A percentile compares a stretch with the other conserved stretches of the same genome.
phyloP scores from a whole-genome alignment of 768 basidiomycete genomes.

The Pleurotus platypus region DNA sequence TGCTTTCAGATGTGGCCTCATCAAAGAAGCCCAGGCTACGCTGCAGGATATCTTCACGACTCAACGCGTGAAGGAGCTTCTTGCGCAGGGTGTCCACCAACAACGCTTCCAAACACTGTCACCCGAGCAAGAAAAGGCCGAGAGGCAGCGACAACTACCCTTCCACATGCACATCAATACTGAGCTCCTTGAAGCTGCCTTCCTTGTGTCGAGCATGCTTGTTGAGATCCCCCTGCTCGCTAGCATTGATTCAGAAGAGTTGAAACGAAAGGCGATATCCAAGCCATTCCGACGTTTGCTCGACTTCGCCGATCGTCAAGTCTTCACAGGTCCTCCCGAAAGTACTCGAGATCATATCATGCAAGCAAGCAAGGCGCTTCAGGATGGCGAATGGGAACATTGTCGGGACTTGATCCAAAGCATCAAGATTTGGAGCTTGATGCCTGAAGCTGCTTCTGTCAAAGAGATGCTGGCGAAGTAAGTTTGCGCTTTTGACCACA shows the following conservation, averaged over 20 bases:
- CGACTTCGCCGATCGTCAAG: slow-evolving; percentile 96
- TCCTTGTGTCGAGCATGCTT: slow-evolving; percentile 97
- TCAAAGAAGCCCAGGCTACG: slow-evolving; percentile 90
- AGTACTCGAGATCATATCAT: slow-evolving; percentile 98
- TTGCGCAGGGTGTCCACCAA: slow-evolving; percentile 95
- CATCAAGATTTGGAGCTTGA: slow-evolving; percentile 97
- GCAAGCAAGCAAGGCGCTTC: slow-evolving; percentile 96
- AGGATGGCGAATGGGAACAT: slow-evolving; percentile 96
- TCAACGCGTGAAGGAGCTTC: slow-evolving; percentile 93
- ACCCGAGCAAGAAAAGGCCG: slow-evolving; percentile 96
- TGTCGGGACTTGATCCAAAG: slow-evolving; percentile 90
- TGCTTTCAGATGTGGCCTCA: slow-evolving; percentile 92
- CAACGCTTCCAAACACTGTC: slow-evolving; percentile 83
- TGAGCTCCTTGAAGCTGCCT: slow-evolving; percentile 94
- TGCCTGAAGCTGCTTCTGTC: slow-evolving; percentile 83
- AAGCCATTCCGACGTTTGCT: slow-evolving; percentile 94
- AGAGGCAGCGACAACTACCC: slow-evolving; percentile 91
- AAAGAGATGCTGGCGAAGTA: slow-evolving; percentile 96
- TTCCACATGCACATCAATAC: slow-evolving; percentile 99
- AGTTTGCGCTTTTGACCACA: slow-evolving; percentile 18
- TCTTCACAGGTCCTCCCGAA: slow-evolving; percentile 98
- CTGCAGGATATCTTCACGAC: slow-evolving; percentile 96
- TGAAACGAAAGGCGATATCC: slow-evolving; percentile 89
- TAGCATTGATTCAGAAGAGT: slow-evolving; percentile 91
- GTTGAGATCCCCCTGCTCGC: slow-evolving; percentile 95